phyloP scores from a whole-genome alignment of 1,284 basidiomycete species.

The Phellinidium pouzarii region DNA sequence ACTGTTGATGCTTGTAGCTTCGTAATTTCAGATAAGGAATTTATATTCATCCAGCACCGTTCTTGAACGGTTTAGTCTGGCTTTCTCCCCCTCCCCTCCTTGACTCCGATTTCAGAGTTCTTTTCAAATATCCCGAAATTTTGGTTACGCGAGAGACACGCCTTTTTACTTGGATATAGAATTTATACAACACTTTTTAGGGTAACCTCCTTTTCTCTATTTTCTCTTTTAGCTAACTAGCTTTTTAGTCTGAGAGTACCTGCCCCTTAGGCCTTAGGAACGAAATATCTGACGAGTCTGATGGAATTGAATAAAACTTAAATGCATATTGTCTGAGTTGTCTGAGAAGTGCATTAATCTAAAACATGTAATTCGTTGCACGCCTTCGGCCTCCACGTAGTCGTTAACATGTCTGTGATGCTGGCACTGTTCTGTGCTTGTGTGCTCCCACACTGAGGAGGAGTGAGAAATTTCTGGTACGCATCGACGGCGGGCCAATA shows the following conservation, averaged over 20 bases:
- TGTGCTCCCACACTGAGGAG: background rate
- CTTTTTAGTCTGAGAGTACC: background rate
- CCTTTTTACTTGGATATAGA: background rate
- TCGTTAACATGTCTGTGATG: background rate
- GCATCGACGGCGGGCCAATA: constrained; percentile 4
- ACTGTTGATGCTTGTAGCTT: background rate
- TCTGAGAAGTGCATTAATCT: too few species aligned
- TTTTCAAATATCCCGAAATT: background rate
- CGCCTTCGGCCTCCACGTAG: too few species aligned
- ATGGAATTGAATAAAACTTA: constrained; percentile 4
- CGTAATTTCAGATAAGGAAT: background rate
- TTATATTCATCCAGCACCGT: background rate
- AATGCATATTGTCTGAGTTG: too few species aligned
- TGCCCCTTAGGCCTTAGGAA: background rate
- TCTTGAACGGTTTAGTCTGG: background rate
- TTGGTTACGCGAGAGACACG: constrained; percentile 1
- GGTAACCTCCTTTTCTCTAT: background rate
- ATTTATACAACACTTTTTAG: background rate
- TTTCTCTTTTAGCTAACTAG: background rate
- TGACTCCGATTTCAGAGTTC: background rate
- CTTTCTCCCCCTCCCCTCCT: background rate
- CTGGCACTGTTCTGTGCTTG: background rate
- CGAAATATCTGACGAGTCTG: constrained; percentile 3
- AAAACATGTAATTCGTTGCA: too few species aligned
- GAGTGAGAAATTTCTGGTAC: background rate